A percentile compares a stretch with the other conserved stretches of the same genome.
Evolutionary conservation across 2,329 filamentous ascomycete species (phyloP).

Genomic region (Fusarium brevicatenulatum): DNA sequence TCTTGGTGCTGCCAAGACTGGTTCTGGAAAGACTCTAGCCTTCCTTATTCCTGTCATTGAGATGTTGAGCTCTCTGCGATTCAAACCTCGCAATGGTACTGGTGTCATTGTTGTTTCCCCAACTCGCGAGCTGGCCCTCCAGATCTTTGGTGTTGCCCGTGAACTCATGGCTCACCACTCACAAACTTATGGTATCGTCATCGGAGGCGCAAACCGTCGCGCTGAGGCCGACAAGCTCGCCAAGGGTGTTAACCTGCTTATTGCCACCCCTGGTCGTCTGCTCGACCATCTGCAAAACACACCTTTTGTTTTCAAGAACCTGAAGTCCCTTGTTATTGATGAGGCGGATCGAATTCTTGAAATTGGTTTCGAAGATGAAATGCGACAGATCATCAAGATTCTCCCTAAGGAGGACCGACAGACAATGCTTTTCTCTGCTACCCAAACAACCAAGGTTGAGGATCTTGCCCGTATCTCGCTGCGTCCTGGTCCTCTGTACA

Average conservation of each 20-base stretch:
- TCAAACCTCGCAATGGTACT: conserved; percentile 94
- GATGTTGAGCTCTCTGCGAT: conserved; percentile 88
- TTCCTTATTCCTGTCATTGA: conserved; percentile 96
- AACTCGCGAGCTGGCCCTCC: conserved; percentile 91
- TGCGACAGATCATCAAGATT: conserved; percentile 96
- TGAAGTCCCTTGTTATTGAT: conserved; percentile 92
- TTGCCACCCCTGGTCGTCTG: conserved; percentile 91
- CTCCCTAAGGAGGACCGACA: conserved; percentile 87
- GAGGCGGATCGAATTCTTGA: conserved; percentile 97
- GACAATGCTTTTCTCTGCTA: conserved; percentile 98
- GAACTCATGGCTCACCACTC: conserved; percentile 94
- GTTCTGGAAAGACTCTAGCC: conserved; percentile 93
- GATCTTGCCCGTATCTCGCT: conserved; percentile 95
- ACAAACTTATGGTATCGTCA: conserved; percentile 95
- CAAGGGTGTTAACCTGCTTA: conserved; percentile 94
- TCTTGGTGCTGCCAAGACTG: conserved; percentile 94
- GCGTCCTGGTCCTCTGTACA: conserved; percentile 89
- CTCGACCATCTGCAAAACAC: conserved; percentile 96
- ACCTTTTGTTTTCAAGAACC: conserved; percentile 90
- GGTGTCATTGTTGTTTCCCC: conserved; percentile 94
- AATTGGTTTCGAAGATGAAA: conserved; percentile 98
- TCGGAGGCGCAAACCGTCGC: conserved; percentile 89
- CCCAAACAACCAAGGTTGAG: conserved; percentile 98
- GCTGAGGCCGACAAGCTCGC: conserved; percentile 93
- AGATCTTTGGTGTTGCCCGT: conserved; percentile 94